These are phyloP conservation scores for Ogataea pini DNA, from an alignment of 805 yeast genomes.

Conservation along the genomic window DNA sequence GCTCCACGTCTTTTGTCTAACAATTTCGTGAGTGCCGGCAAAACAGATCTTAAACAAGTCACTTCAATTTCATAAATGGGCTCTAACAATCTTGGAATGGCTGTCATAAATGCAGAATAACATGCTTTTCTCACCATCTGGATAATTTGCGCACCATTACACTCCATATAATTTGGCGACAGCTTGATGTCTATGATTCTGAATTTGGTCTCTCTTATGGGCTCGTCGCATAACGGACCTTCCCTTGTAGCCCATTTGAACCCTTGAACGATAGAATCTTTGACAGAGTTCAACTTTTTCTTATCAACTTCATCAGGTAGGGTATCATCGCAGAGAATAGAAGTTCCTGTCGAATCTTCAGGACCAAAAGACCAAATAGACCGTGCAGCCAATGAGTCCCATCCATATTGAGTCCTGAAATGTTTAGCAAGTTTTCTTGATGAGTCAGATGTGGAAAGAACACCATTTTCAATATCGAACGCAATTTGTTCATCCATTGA, in stretches of 20 bases:
- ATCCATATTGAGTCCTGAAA: constrained; percentile 58
- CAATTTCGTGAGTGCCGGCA: constrained; percentile 31
- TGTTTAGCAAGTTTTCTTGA: constrained; percentile 49
- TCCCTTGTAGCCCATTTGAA: constrained; percentile 80
- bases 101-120: constrained; percentile 74
- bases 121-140: constrained; percentile 86
- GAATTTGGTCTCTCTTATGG: constrained; percentile 68
- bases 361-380: constrained; percentile 81
- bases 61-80: constrained; percentile 70
- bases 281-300: constrained; percentile 42
- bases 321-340: constrained; percentile 65
- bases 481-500: constrained; percentile 62
- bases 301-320: constrained; percentile 70
- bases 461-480: constrained; percentile 54
- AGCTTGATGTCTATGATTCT: constrained; percentile 62
- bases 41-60: constrained; percentile 48
- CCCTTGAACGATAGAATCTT: constrained; percentile 67
- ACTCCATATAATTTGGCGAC: constrained; percentile 47
- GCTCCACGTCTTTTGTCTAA: constrained; percentile 73
- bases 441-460: constrained; percentile 35
- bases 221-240: constrained; percentile 93
- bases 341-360: constrained; percentile 51
- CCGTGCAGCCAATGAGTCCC: constrained; percentile 85
- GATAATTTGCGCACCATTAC: constrained; percentile 69
- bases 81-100: constrained; percentile 77